Conservation (phyloP, 176 grass and related monocot species). For the Raddia guianensis region DNA sequence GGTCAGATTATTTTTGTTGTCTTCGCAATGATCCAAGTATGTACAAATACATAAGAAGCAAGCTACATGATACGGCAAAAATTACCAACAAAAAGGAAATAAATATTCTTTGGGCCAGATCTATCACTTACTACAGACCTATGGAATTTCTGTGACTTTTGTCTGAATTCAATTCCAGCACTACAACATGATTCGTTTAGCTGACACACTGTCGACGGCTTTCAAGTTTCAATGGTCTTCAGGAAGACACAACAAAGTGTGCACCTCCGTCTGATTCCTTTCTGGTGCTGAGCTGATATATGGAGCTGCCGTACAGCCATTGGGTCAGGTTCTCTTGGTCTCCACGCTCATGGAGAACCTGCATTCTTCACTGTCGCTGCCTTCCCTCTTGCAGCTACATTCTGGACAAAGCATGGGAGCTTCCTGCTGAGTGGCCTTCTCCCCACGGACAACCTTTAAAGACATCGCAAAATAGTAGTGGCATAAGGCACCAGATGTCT, state of each 20-base stretch:
- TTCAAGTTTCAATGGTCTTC: neutral
- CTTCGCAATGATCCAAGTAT: conserved; percentile 18
- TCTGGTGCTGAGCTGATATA: conserved; percentile 25
- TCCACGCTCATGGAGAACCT: conserved; percentile 33
- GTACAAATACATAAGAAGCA: conserved; percentile 43
- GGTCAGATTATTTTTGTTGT: conserved; percentile 16
- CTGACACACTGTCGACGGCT: neutral
- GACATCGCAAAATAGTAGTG: neutral
- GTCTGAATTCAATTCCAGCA: conserved; percentile 16
- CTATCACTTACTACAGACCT: conserved; percentile 15
- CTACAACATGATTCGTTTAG: conserved; percentile 31
- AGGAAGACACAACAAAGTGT: conserved; percentile 7
- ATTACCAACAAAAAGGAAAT: conserved; percentile 25
- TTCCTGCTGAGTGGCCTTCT: conserved; percentile 30
- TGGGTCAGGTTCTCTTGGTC: conserved; percentile 34
- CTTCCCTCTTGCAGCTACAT: conserved; percentile 41
- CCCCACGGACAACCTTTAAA: conserved; percentile 52
- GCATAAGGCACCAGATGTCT: conserved; percentile 15
- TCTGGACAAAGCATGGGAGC: neutral
- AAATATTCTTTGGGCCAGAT: conserved; percentile 12
- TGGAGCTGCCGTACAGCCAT: neutral
- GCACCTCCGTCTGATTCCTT: neutral
- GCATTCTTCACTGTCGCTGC: conserved; percentile 31
- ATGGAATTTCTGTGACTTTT: neutral
- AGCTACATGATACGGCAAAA: conserved; percentile 14